These are phyloP conservation scores for Diaporthe aspalathi DNA, from an alignment of 2,329 filamentous ascomycete species.

Conservation along the genomic window DNA sequence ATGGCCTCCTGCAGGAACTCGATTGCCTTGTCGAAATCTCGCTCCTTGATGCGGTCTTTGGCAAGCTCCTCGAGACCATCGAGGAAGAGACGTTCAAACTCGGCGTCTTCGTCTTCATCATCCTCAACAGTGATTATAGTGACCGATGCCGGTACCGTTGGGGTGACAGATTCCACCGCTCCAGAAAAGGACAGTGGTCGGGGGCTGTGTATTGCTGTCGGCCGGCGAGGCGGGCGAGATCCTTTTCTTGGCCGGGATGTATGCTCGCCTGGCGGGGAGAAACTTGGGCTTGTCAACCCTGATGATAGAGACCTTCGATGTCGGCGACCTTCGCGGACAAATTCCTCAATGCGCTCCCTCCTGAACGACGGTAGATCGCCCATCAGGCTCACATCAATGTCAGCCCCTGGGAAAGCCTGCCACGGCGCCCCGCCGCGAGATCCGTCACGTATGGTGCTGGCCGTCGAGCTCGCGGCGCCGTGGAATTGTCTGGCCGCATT, in stretches of 20 bases:
- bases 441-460: constrained; percentile 38
- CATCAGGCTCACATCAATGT: constrained; percentile 32
- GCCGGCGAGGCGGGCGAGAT: background rate
- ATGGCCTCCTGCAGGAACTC: constrained; percentile 42
- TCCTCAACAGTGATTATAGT: background rate
- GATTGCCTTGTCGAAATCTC: constrained; percentile 43
- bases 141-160: background rate
- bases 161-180: background rate
- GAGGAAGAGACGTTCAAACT: constrained; percentile 41
- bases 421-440: constrained; percentile 25
- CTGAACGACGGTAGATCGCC: constrained; percentile 39
- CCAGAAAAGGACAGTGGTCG: background rate
- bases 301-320: background rate
- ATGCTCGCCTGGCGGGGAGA: background rate
- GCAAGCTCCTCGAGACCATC: constrained; percentile 43
- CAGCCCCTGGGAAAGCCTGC: constrained; percentile 13
- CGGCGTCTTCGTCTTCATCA: constrained; percentile 40
- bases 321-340: constrained; percentile 24
- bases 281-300: background rate
- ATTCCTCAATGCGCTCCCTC: constrained; percentile 40
- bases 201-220: background rate
- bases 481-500: constrained; percentile 44
- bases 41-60: constrained; percentile 42
- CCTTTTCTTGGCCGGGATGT: background rate
- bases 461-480: constrained; percentile 42